Base-by-base conservation (phyloP, 1,139 yeast genomes). In the Suhomyces coccinellae region DNA sequence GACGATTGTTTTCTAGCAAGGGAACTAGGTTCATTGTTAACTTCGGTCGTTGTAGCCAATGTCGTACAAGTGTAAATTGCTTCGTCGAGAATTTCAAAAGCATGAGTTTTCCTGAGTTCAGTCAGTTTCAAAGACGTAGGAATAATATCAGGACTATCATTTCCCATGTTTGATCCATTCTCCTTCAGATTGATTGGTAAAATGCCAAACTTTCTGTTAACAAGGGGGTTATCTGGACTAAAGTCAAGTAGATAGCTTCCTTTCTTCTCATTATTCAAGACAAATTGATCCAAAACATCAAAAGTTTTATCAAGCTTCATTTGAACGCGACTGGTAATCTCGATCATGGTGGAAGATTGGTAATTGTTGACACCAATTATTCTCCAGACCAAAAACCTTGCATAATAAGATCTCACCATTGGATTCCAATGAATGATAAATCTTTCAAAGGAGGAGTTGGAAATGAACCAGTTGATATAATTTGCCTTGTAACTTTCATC, bases 361-460 rank as follows among this genome's bases (percentile, higher is more conserved):
- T 59, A 67, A 51, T 71, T 71, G 52, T 73, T 73, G 24, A 75
- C 63, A 2, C 85, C 85, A 24, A 84, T 66, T 2, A 80, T 55
- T 52, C 89, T 75, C 87, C 95, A 88, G 42, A 87, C 73, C 14
- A 88, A 52, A 27, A 88, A 69, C 42, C 90, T 71, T 41, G 81
- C 71, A 60, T 83, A 88, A 56, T 83, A 85, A 2, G 85, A 77
- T 36, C 96, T 71, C 14, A 87, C 82, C 27, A 87, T 63, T 2
- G 96, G 91, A 54, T 83, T 80, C 89, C 95, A 88, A 63, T 88
- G 95, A 38, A 83, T 77, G 55, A 87, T 82, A 49, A 80, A 79
- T 36, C 73, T 68, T 37, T 64, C 62, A 82, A 88, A 85, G 40
- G 68, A 66, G 2, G 62, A 59, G 6, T 69, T 62, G 3, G 78